Conservation (phyloP, 2,329 filamentous ascomycete species). For the Magnaporthiopsis poae region DNA sequence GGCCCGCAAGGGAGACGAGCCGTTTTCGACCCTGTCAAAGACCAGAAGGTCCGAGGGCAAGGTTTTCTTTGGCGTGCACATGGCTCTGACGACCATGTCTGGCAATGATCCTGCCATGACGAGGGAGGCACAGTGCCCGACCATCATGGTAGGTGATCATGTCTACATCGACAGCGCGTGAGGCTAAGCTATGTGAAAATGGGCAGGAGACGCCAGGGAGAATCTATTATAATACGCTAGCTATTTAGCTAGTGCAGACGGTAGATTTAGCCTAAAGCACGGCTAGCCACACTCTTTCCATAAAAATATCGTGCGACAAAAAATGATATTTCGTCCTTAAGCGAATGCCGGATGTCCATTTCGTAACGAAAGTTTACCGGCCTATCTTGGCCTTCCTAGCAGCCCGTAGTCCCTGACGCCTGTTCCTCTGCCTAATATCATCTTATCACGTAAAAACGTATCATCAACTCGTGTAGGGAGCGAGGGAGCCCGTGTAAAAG, state of each 20-base stretch:
- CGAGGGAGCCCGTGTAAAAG: neutral
- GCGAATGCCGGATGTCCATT: neutral
- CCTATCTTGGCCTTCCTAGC: neutral
- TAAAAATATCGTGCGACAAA: too few relatives aligned
- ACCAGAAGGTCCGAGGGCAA: conserved; percentile 74
- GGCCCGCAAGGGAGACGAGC: conserved; percentile 68
- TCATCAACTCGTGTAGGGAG: neutral
- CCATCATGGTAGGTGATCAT: conserved; percentile 41
- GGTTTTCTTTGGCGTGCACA: conserved; percentile 82
- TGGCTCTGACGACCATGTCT: conserved; percentile 35
- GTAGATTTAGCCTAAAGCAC: neutral
- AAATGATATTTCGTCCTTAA: too few relatives aligned
- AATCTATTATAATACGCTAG: neutral
- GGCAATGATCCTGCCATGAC: neutral
- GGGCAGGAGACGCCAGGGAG: too few relatives aligned
- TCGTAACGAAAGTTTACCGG: neutral
- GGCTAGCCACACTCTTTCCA: too few relatives aligned
- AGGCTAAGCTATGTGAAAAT: neutral
- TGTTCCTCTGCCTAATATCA: neutral
- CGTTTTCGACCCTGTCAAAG: conserved; percentile 79
- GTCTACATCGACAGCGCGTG: conserved; percentile 19
- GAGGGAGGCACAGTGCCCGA: conserved; percentile 28
- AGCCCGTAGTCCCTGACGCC: neutral
- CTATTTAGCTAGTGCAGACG: neutral
- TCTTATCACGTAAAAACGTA: neutral